phyloP scores from a whole-genome alignment of 2,329 filamentous ascomycete genomes.

The Tolypocladium pustulatum region DNA sequence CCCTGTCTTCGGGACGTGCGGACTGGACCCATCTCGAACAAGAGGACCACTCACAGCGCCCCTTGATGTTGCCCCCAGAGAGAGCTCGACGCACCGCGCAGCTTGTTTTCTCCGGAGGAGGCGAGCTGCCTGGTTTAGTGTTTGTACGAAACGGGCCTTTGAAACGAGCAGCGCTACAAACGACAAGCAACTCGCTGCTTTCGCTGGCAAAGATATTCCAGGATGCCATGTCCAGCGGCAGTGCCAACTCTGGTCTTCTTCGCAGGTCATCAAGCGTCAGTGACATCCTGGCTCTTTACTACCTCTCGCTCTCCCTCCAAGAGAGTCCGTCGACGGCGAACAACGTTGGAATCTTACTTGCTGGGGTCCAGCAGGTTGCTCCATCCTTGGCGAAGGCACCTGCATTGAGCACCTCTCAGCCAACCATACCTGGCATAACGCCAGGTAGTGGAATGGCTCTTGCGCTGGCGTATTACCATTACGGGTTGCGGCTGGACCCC shows the following conservation, averaged over 20 bases:
- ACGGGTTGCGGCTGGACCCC: constrained; percentile 75
- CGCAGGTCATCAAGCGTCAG: constrained; percentile 66
- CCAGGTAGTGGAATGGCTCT: constrained; percentile 82
- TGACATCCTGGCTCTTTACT: constrained; percentile 91
- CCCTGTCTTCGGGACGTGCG: constrained; percentile 38
- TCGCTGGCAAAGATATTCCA: constrained; percentile 97
- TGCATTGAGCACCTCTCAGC: constrained; percentile 10
- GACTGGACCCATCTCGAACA: constrained; percentile 4
- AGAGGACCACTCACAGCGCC: constrained; percentile 20
- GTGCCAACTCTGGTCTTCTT: constrained; percentile 40
- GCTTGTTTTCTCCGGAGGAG: constrained; percentile 67
- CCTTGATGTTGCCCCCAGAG: constrained; percentile 73
- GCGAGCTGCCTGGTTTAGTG: constrained; percentile 69
- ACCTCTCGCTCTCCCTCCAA: constrained; percentile 85
- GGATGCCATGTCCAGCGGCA: constrained; percentile 77
- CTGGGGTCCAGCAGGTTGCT: constrained; percentile 67
- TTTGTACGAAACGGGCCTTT: constrained; percentile 61
- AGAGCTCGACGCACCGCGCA: constrained; percentile 73
- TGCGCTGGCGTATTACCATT: constrained; percentile 89
- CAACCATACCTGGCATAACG: constrained; percentile 62
- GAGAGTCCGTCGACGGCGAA: constrained; percentile 96
- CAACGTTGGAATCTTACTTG: constrained; percentile 94
- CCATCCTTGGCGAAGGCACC: constrained; percentile 17
- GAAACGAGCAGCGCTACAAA: constrained; percentile 73
- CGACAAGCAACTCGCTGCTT: constrained; percentile 88